Base-by-base conservation (phyloP, 495 filamentous ascomycete genomes). In the Thermochaetoides thermophila region DNA sequence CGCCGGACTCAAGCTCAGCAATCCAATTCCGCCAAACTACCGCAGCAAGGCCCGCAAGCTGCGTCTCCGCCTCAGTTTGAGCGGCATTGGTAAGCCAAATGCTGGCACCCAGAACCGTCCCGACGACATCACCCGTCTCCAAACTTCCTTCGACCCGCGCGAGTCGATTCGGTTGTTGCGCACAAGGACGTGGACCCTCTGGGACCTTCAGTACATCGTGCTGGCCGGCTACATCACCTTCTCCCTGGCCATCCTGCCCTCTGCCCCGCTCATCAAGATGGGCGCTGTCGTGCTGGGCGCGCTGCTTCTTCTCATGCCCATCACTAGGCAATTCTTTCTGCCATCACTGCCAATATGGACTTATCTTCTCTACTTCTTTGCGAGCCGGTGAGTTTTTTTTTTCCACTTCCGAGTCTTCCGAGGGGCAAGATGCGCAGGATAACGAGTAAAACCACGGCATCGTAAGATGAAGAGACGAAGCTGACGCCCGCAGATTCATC, bases 291-390 rank as follows among this genome's bases (percentile, higher is more conserved):
- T 78, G 1, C 57, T 74, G n/a, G 56, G 84, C 25, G 64, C 79
- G 19, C 47, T 68, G 34, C 68, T 81, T n/a, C 69, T 93, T 9
- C 57, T 84, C 15, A 61, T 94, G 47, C 87, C 87, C n/a, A 64
- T 82, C 35, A 91, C 86, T 4, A 67, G 81, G 29, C 87, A 96
- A 50, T 92, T 94, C 55, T 84, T 91, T 44, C 61, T 93, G 10
- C 87, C 87, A 11, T 84, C 82, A 34, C 61, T 92, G 32, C 79
- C 84, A 1, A 79, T 92, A 52, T 74, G 75, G 45, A 74, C 70
- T 6, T 96, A 84, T 73, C 60, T 94, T 12, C 54, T 93, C 14
- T 79, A 91, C 40, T 94, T 92, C 60, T 92, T 85, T 47, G 67
- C 78, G 23, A 89, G 80, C 69, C 76, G 83, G 81, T 91, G 75